phyloP scores from a whole-genome alignment of 495 filamentous ascomycete genomes.

The Aspergillus leporis region DNA sequence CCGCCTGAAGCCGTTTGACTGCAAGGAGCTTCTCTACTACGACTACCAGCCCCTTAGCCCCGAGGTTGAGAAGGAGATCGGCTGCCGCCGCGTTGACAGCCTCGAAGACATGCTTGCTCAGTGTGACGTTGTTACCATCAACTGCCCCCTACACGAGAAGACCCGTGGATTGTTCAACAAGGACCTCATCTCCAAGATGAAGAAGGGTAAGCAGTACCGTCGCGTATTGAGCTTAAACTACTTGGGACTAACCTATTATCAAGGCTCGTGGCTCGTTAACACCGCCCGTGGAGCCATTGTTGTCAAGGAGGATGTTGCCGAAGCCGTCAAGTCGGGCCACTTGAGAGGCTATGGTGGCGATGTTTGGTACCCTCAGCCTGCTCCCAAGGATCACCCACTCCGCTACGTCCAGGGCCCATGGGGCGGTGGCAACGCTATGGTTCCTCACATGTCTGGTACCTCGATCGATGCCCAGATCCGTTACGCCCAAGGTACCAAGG shows the following conservation, averaged over 20 bases:
- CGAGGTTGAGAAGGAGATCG: constrained; percentile 94
- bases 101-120: constrained; percentile 95
- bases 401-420: constrained; percentile 92
- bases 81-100: constrained; percentile 80
- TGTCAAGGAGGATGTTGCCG: constrained; percentile 98
- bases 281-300: constrained; percentile 98
- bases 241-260: constrained; percentile 10
- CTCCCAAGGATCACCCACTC: constrained; percentile 90
- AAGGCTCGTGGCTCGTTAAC: constrained; percentile 94
- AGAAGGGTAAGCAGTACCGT: constrained; percentile 64
- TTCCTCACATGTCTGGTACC: constrained; percentile 97
- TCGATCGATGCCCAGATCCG: constrained; percentile 96
- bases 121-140: constrained; percentile 98
- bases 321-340: constrained; percentile 88
- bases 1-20: constrained; percentile 94
- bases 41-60: constrained; percentile 93
- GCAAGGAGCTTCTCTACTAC: constrained; percentile 99
- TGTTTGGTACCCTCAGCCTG: constrained; percentile 92
- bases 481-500: constrained; percentile 87
- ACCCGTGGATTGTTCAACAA: constrained; percentile 97
- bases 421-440: constrained; percentile 97
- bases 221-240: neutral
- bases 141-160: constrained; percentile 98
- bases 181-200: constrained; percentile 99
- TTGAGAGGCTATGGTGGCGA: constrained; percentile 97